A percentile compares a stretch with the other conserved stretches of the same genome.
These are phyloP conservation scores for Epichloe glyceriae DNA, from an alignment of 2,329 filamentous ascomycete genomes.

Conservation along the genomic window DNA sequence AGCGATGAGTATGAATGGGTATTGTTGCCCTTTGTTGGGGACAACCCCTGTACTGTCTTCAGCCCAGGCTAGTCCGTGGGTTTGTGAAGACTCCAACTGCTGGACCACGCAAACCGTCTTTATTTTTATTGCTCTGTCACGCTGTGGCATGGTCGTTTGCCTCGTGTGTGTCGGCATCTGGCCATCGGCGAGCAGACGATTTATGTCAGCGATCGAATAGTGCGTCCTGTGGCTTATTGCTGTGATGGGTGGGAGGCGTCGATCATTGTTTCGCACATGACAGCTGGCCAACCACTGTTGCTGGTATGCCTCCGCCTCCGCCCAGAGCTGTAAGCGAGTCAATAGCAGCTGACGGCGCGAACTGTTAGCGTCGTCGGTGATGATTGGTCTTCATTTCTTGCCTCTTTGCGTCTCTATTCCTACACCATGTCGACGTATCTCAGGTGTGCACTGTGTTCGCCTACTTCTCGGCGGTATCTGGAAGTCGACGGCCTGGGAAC, in stretches of 20 bases:
- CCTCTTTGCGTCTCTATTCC: not conserved
- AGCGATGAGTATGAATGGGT: not conserved
- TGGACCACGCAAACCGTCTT: not conserved
- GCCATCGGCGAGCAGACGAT: not conserved
- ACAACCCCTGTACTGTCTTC: not conserved
- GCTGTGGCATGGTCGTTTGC: not conserved
- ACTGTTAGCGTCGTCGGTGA: not conserved
- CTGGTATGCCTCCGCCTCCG: not conserved
- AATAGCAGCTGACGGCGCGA: not conserved
- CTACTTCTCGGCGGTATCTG: no score
- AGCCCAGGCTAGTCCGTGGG: not conserved
- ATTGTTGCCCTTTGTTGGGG: no score
- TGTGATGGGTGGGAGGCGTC: not conserved
- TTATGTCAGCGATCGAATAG: not conserved
- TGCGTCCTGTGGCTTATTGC: not conserved
- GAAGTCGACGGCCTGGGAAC: no score
- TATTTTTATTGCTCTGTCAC: not conserved
- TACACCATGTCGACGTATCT: not conserved
- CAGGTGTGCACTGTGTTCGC: no score
- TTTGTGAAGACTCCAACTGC: not conserved
- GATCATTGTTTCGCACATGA: conserved; percentile 1
- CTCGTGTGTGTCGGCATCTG: not conserved
- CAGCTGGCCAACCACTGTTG: not conserved
- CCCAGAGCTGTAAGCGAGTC: not conserved
- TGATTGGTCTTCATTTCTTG: not conserved